These are phyloP conservation scores for Ailanthus altissimus DNA, from an alignment of 345 rosid species.

Conservation along the genomic window DNA sequence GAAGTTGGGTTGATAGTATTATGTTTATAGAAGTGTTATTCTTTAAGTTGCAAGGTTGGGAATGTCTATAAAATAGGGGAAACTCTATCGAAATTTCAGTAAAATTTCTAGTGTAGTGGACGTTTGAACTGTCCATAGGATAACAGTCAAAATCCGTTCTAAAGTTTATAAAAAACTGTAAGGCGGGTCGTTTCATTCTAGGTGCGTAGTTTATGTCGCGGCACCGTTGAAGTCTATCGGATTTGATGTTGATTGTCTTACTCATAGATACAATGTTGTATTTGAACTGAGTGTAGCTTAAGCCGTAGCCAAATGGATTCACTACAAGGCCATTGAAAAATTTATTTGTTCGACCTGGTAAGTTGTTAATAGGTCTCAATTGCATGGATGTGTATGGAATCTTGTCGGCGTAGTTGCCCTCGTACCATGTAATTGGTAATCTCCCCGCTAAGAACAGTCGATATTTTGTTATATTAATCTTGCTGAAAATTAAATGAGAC, in stretches of 20 bases:
- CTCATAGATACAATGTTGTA: not conserved
- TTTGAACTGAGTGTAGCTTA: conserved; percentile 46
- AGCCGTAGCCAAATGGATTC: conserved; percentile 56
- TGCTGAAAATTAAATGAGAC: too few relatives aligned
- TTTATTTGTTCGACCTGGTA: conserved; percentile 58
- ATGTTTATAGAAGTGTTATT: too few relatives aligned
- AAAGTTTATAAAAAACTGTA: too few relatives aligned
- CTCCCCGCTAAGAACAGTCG: conserved; percentile 45
- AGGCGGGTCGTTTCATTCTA: too few relatives aligned
- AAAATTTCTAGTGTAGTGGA: too few relatives aligned
- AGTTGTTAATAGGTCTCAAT: conserved; percentile 38
- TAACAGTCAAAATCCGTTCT: too few relatives aligned
- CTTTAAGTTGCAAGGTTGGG: too few relatives aligned
- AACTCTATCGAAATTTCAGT: too few relatives aligned
- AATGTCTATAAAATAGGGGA: too few relatives aligned
- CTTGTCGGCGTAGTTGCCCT: conserved; percentile 32
- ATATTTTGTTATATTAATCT: not conserved
- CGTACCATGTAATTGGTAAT: conserved; percentile 54
- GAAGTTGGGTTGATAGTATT: too few relatives aligned
- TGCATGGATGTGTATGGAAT: conserved; percentile 56
- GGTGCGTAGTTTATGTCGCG: not conserved
- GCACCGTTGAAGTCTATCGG: conserved; percentile 28
- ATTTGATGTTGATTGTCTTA: not conserved
- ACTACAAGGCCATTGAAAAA: conserved; percentile 52
- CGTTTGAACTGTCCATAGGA: too few relatives aligned